Evolutionary conservation across 2,329 filamentous ascomycete species (phyloP), one percentile per base, ranked within the genome.

Genomic region (Rosellinia necatrix): DNA sequence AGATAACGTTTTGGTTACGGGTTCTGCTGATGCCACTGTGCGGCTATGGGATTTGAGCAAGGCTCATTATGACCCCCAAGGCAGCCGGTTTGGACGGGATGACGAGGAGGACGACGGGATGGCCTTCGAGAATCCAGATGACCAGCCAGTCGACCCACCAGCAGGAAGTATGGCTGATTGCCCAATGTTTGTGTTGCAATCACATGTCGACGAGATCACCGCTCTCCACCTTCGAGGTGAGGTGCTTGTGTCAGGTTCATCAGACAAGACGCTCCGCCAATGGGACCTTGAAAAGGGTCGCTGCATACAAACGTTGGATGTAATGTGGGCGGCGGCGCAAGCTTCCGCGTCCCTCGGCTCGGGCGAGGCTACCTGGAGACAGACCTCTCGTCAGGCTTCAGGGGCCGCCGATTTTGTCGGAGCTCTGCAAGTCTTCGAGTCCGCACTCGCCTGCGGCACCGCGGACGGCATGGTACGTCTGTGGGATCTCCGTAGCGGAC

Each of bases 231-330:
- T 99, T 76, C 84, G 87, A 57, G 90, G 90, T 52, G 88, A 96
- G 64, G 92, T 91, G 0, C 82, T 99, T 13, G 92, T 99, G 27
- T 99, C 94, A 2, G 94, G 94, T 10, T 97, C 93, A 6, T 89
- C 94, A 0, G 94, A 99, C 76, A 99, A 99, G 80, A 99, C 94
- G 1, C 79, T 99, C 52, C 87, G 94, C 40, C 94, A 99, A 72
- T 99, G 94, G 94, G 94, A 99, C 77, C 81, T 99, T 46, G 90
- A 93, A 67, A 97, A 92, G 72, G 94, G 94, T n/a, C 89, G 94
- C 44, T 97, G 94, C 72, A 90, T 99, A 50, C 94, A 99, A 75
- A 99, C 94, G 2, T 79, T 99, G 44, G 94, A 99, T 74, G 93
- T 99, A 6, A 89, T 99, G 72, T 99, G 94, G 94, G 94, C 94